phyloP scores from a whole-genome alignment of 306 rosid species.

The Morella rubra region DNA sequence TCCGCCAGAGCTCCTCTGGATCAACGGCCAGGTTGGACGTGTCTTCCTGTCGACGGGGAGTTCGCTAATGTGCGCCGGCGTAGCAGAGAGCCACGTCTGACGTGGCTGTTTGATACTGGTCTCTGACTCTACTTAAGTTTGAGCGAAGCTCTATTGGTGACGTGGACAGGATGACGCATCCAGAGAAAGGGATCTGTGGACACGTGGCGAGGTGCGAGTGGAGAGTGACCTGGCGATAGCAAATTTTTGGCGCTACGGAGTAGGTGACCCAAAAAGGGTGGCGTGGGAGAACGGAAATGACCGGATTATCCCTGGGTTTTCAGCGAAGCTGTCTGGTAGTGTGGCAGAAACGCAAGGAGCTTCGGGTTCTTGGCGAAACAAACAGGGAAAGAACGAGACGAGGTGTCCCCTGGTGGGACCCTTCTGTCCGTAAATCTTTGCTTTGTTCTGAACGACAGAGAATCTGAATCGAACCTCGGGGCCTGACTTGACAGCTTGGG shows the following conservation, averaged over 20 bases:
- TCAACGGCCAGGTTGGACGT: conserved; percentile 17
- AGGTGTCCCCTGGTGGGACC: too few species aligned
- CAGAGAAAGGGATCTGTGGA: background rate
- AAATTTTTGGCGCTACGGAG: too few species aligned
- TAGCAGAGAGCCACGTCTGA: background rate
- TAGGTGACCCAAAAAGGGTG: background rate
- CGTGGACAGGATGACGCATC: background rate
- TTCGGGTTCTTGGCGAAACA: too few species aligned
- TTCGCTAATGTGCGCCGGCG: background rate
- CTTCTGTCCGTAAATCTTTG: too few species aligned
- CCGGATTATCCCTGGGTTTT: too few species aligned
- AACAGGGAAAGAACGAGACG: too few species aligned
- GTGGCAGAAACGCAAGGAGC: too few species aligned
- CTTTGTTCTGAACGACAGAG: too few species aligned
- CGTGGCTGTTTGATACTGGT: conserved; percentile 2
- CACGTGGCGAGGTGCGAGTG: background rate
- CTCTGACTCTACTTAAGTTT: background rate
- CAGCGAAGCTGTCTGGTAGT: too few species aligned
- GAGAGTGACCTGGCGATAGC: background rate
- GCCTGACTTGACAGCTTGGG: too few species aligned
- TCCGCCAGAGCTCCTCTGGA: conserved; percentile 18
- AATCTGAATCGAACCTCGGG: too few species aligned
- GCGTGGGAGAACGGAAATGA: background rate
- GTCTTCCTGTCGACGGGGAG: too few species aligned
- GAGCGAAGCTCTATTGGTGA: background rate